These are phyloP conservation scores for Boletus rubescentipes DNA, from an alignment of 768 basidiomycete genomes.

Conservation along the genomic window DNA sequence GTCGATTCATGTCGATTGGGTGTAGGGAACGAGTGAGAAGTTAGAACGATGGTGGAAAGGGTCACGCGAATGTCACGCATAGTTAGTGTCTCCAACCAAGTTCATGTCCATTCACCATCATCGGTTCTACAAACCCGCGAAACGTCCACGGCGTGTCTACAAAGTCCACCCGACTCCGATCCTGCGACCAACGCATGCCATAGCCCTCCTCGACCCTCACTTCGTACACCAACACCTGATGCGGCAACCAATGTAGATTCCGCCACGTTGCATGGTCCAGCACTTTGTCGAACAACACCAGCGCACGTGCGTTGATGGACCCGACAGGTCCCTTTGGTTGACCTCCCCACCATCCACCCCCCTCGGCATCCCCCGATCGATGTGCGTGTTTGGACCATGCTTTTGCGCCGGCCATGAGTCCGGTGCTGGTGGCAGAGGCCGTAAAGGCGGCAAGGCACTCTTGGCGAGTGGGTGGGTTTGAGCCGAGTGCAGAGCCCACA, in stretches of 20 bases:
- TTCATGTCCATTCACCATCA: slow-evolving; percentile 68
- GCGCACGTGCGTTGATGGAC: slow-evolving; percentile 51
- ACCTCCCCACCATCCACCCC: slow-evolving; percentile 51
- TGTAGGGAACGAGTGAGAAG: neutral
- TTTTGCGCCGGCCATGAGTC: slow-evolving; percentile 58
- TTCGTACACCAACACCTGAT: slow-evolving; percentile 61
- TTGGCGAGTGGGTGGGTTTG: slow-evolving; percentile 47
- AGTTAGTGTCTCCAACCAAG: slow-evolving; percentile 54
- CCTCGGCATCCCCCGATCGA: slow-evolving; percentile 37
- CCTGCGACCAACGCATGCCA: slow-evolving; percentile 67
- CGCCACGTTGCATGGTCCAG: slow-evolving; percentile 55
- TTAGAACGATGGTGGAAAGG: too few species aligned
- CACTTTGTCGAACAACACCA: slow-evolving; percentile 52
- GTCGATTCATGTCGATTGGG: slow-evolving; percentile 1
- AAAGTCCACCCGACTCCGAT: slow-evolving; percentile 27
- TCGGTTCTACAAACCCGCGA: slow-evolving; percentile 65
- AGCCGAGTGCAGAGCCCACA: slow-evolving; percentile 54
- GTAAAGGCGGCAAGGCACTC: slow-evolving; percentile 54
- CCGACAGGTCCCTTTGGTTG: slow-evolving; percentile 51
- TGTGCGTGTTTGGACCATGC: slow-evolving; percentile 70
- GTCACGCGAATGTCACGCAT: too few species aligned
- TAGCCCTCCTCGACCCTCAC: slow-evolving; percentile 58
- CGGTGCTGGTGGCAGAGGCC: slow-evolving; percentile 43
- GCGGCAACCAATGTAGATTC: slow-evolving; percentile 67
- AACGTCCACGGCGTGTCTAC: slow-evolving; percentile 47